Evolutionary conservation across 768 basidiomycete species (phyloP).

Genomic region (Lanmaoa rubissima): DNA sequence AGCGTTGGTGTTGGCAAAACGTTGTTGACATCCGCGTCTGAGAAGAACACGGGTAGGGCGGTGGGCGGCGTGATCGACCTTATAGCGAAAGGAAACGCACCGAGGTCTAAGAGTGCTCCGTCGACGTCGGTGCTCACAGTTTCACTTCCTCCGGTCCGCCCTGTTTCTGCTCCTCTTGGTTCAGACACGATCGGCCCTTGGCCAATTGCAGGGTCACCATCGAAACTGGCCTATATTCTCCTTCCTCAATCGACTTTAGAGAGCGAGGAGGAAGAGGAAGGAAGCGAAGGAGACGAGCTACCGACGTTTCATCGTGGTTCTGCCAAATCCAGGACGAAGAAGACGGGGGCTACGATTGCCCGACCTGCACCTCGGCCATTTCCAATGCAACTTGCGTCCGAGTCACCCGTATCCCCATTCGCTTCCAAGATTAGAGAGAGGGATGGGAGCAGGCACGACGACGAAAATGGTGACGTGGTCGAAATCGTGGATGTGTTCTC

Average conservation of each 20-base stretch:
- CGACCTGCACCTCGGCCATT: conserved; percentile 23
- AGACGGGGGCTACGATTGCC: background rate
- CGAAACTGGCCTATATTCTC: conserved; percentile 15
- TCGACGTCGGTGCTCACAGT: background rate
- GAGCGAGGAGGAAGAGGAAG: conserved; percentile 12
- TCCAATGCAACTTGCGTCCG: conserved; percentile 23
- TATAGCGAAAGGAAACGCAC: background rate
- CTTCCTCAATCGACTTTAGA: conserved; percentile 7
- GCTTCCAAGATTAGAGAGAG: background rate
- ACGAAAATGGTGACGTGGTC: background rate
- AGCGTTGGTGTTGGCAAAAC: background rate
- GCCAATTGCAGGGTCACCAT: background rate
- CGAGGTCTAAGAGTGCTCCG: background rate
- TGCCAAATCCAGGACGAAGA: background rate
- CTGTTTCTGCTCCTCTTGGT: conserved; percentile 2
- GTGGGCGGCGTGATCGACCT: conserved; percentile 7
- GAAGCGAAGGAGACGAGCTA: conserved; percentile 11
- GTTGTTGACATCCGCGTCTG: background rate
- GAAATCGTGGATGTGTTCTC: conserved; percentile 23
- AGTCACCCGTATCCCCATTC: background rate
- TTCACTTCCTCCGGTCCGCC: background rate
- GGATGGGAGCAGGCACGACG: background rate
- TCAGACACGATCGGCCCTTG: background rate
- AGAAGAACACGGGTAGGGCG: background rate
- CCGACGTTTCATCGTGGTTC: conserved; percentile 22